These are phyloP conservation scores for Mycena chlorophos DNA, from an alignment of 768 basidiomycete genomes.

Conservation along the genomic window DNA sequence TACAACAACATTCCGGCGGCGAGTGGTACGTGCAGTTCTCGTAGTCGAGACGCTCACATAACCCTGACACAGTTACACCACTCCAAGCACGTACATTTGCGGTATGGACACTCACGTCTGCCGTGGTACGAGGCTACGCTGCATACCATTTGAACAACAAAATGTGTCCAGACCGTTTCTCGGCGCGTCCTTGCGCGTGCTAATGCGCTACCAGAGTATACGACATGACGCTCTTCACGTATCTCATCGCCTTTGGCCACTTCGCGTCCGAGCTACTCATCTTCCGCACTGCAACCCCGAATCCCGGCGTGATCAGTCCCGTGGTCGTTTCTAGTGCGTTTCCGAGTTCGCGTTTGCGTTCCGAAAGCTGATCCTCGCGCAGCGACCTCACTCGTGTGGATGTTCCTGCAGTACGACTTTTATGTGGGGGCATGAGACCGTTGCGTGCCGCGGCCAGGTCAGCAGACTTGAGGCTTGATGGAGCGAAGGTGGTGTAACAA, in stretches of 20 bases:
- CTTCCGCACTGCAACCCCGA: slow-evolving; percentile 71
- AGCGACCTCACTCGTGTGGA: slow-evolving; percentile 80
- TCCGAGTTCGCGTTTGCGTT: neutral
- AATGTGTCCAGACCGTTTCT: slow-evolving; percentile 50
- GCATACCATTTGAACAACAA: slow-evolving; percentile 87
- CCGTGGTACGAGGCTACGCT: slow-evolving; percentile 79
- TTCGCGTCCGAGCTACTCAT: slow-evolving; percentile 85
- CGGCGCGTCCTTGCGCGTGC: slow-evolving; percentile 11
- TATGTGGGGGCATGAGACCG: slow-evolving; percentile 52
- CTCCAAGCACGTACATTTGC: slow-evolving; percentile 90
- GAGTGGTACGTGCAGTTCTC: slow-evolving; percentile 34
- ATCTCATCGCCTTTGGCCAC: slow-evolving; percentile 88
- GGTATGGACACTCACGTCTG: slow-evolving; percentile 86
- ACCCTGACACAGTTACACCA: slow-evolving; percentile 64
- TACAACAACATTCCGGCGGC: slow-evolving; percentile 55
- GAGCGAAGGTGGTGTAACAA: neutral
- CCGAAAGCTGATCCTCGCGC: slow-evolving; percentile 19
- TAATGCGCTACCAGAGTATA: slow-evolving; percentile 63
- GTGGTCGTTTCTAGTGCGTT: slow-evolving; percentile 83
- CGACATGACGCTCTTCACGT: slow-evolving; percentile 84
- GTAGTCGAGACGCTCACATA: slow-evolving; percentile 2
- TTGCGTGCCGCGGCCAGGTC: neutral
- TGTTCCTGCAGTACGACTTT: slow-evolving; percentile 79
- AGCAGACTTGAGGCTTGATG: neutral
- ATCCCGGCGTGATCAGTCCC: slow-evolving; percentile 63